These are phyloP conservation scores for Penicillium herquei DNA, from an alignment of 495 filamentous ascomycete genomes.

Conservation along the genomic window DNA sequence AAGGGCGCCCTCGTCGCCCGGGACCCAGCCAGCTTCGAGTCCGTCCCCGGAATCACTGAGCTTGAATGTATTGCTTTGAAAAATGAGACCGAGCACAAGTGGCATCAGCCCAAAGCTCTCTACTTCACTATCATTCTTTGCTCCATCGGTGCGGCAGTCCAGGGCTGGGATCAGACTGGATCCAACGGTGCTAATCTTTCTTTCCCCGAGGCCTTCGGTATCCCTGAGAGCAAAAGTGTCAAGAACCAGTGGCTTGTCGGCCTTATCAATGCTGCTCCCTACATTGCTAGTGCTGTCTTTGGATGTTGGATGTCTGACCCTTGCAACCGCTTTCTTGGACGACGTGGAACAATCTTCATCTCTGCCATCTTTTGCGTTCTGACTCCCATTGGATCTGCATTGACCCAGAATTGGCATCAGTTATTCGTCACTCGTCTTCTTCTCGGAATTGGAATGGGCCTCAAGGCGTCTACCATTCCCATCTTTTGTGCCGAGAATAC, in stretches of 20 bases:
- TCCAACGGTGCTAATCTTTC: constrained; percentile 68
- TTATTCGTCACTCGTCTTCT: constrained; percentile 57
- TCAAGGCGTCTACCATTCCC: constrained; percentile 59
- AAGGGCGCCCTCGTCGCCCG: constrained; percentile 67
- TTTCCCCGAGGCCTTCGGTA: constrained; percentile 59
- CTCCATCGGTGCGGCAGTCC: constrained; percentile 69
- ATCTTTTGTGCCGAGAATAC: constrained; percentile 63
- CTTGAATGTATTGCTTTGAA: constrained; percentile 52
- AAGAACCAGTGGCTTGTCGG: constrained; percentile 61
- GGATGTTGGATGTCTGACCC: constrained; percentile 66
- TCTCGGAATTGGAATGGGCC: constrained; percentile 66
- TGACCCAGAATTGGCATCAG: constrained; percentile 57
- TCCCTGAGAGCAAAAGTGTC: constrained; percentile 34
- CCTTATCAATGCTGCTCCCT: constrained; percentile 56
- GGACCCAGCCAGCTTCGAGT: constrained; percentile 53
- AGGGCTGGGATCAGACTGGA: constrained; percentile 75
- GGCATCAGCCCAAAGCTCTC: constrained; percentile 60
- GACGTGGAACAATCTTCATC: constrained; percentile 60
- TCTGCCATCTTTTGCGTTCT: constrained; percentile 60
- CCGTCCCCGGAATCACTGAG: constrained; percentile 55
- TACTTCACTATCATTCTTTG: constrained; percentile 70
- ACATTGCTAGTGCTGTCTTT: constrained; percentile 37
- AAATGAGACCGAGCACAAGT: constrained; percentile 60
- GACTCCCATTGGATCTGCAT: constrained; percentile 54
- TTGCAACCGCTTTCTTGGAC: constrained; percentile 52